Evolutionary conservation across 2,329 filamentous ascomycete species (phyloP).

Genomic region (Clonostachys rosea): DNA sequence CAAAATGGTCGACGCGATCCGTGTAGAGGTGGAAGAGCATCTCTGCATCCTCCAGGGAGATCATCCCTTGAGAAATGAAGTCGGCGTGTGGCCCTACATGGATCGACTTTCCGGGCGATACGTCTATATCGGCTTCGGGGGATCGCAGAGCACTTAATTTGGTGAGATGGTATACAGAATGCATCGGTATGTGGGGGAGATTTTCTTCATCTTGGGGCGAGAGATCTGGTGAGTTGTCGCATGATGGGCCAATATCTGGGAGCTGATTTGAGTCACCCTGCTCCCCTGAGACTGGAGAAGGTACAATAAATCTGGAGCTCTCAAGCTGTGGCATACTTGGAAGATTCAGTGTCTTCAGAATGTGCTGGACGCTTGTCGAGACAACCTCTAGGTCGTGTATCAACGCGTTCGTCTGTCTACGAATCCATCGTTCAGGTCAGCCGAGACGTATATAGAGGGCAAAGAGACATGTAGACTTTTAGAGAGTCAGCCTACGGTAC

Average conservation of each 20-base stretch:
- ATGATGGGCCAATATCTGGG: slow-evolving; percentile 6
- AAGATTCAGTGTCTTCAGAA: not conserved
- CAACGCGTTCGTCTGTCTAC: slow-evolving; percentile 6
- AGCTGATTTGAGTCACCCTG: not conserved
- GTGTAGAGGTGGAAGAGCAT: slow-evolving; percentile 45
- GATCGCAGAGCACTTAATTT: slow-evolving; percentile 27
- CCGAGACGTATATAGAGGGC: too few relatives aligned
- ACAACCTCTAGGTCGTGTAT: slow-evolving; percentile 8
- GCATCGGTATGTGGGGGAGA: slow-evolving; percentile 29
- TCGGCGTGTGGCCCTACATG: slow-evolving; percentile 15
- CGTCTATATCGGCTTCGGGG: slow-evolving; percentile 16
- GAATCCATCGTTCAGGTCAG: not conserved
- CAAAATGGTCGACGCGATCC: slow-evolving; percentile 41
- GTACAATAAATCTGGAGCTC: not conserved
- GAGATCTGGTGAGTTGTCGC: slow-evolving; percentile 12
- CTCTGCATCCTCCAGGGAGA: slow-evolving; percentile 42
- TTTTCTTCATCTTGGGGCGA: slow-evolving; percentile 20
- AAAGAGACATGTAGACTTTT: too few relatives aligned
- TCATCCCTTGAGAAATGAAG: slow-evolving; percentile 29
- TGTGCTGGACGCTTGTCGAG: slow-evolving; percentile 3
- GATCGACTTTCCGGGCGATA: not conserved
- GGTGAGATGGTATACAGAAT: slow-evolving; percentile 29
- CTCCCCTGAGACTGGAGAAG: not conserved
- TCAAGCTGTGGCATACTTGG: not conserved
- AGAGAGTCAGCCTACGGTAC: too few relatives aligned